A percentile compares a stretch with the other conserved stretches of the same genome.
These are phyloP conservation scores for Verticillium nonalfalfae DNA, from an alignment of 2,329 filamentous ascomycete species.

Conservation along the genomic window DNA sequence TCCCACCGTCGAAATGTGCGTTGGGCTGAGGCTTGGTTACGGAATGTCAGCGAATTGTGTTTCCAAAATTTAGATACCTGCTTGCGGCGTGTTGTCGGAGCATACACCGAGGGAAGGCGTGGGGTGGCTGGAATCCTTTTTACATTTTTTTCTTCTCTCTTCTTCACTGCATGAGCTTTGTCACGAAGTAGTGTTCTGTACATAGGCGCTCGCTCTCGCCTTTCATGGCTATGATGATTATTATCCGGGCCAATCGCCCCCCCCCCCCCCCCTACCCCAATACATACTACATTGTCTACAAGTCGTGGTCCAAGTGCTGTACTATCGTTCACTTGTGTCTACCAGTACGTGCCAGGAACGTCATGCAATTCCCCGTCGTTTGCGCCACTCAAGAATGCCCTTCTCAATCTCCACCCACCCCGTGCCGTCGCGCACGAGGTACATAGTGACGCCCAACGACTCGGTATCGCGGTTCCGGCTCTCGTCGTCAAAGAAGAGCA, in stretches of 20 bases:
- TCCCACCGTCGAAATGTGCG: too few species aligned
- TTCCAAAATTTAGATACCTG: background rate
- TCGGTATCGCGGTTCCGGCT: constrained; percentile 77
- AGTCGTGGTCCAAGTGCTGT: too few species aligned
- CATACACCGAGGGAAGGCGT: background rate
- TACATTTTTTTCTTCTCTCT: background rate
- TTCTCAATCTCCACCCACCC: constrained; percentile 69
- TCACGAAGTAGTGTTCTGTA: background rate
- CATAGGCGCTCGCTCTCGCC: background rate
- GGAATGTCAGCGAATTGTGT: background rate
- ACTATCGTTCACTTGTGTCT: too few species aligned
- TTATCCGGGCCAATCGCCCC: background rate
- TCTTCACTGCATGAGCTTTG: background rate
- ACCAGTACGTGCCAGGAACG: too few species aligned
- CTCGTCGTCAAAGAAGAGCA: constrained; percentile 97
- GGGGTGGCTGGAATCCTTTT: background rate
- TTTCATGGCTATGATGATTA: background rate
- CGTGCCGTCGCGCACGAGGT: constrained; percentile 73
- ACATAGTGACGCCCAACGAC: constrained; percentile 75
- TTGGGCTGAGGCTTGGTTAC: background rate
- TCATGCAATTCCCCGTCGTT: constrained; percentile 47
- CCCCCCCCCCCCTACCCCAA: too few species aligned
- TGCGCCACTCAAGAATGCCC: constrained; percentile 77
- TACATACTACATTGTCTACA: background rate
- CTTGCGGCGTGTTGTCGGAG: background rate